Evolutionary conservation across 225 moss, liverwort and hornwort genomes (phyloP).

Genomic region (Pseudoscleropodium purum): DNA sequence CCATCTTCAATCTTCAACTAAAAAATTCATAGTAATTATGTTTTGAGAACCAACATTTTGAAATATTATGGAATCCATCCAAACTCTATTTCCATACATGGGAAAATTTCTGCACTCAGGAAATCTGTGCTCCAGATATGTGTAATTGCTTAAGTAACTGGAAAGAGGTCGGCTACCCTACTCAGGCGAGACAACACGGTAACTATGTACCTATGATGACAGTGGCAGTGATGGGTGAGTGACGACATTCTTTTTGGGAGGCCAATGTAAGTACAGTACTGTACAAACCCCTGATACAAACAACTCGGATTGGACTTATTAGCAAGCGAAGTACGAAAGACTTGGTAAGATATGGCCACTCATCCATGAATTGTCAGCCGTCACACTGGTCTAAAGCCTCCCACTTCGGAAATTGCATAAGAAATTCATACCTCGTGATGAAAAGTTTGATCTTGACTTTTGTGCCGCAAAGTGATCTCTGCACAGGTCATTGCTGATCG

Average conservation of each 20-base stretch:
- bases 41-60: no score
- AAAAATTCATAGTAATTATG: no score
- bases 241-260: background rate
- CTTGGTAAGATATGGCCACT: background rate
- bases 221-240: background rate
- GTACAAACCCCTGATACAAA: background rate
- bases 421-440: background rate
- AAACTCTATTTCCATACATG: no score
- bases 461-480: background rate
- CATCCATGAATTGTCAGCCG: background rate
- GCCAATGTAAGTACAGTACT: no score
- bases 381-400: background rate
- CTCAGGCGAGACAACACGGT: no score
- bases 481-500: background rate
- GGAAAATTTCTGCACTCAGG: no score
- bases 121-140: no score
- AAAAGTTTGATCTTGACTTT: background rate
- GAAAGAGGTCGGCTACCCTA: no score
- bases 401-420: background rate
- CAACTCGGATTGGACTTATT: background rate
- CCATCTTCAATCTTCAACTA: no score
- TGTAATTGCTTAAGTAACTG: no score
- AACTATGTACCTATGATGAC: background rate
- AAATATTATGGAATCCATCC: no score
- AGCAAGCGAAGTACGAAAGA: background rate